Base-by-base conservation (phyloP, 371 early-diverging fungal genomes). In the Rhizopus delemar region DNA sequence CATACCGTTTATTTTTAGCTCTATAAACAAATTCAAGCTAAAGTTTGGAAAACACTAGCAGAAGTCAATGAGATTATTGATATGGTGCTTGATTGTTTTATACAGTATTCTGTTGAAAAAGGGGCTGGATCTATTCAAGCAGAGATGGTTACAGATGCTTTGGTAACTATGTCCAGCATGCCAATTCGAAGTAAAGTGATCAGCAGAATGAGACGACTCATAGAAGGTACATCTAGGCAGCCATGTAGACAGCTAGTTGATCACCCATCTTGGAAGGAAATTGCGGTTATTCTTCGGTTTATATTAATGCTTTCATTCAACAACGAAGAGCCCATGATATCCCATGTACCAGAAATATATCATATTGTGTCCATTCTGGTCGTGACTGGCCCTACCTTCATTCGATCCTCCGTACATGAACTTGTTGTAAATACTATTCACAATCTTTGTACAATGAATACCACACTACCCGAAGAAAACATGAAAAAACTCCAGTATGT, bases 371-470 rank as follows among this genome's bases (percentile, higher is more conserved):
- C 90, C 7, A 74, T 95, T 50, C 64, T 95, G 53, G 88, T 90
- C 1, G 93, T 92, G 8, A 83, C 93, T 0, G 97, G 96, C 0
- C 84, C 93, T 0, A 89, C 93, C 0, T 70, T 91, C 16, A 88
- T 94, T 46, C 85, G 96, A 9, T 77, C 91, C 0, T 89, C 95
- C 6, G 84, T 95, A 8, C 95, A 95, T 64, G 96, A 94, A n/a
- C 83, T 94, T 38, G 89, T 94, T 13, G 86, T 94, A 49, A 95
- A 97, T 62, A 81, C 93, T 7, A 88, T 97, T 15, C 97, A 95
- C 63, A 87, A 91, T 0, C 65, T 96, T 16, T 91, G 90, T 50
- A 93, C 93, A 11, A 58, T 61, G 51, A 81, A 85, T 15, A 77
- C 83, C 36, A 76, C 83, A 2, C 59, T 86, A 15, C 73, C 81